Evolutionary conservation across 2,329 filamentous ascomycete species (phyloP), one percentile per base, ranked within the genome.

Genomic region (Exophiala oligosperma): DNA sequence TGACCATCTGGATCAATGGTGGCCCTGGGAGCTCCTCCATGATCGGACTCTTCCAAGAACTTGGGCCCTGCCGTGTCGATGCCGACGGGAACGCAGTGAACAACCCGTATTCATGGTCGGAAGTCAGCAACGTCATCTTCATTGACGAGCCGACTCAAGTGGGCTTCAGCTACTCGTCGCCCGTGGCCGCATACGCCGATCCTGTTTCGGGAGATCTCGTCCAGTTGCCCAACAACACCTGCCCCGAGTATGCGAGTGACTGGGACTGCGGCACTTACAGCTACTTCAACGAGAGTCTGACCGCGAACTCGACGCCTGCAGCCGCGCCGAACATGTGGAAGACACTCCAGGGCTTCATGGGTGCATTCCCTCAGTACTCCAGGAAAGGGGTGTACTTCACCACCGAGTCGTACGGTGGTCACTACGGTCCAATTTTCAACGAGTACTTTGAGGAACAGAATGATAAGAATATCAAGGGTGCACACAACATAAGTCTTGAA

Each of bases 101-200:
- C 60, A 76, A 76, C 43, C 66, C 72, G n/a, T 73, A 71, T 56
- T 72, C 72, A 2, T 68, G 64, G 64, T 58, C 56, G 40, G 64
- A 64, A 23, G 59, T 67, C 38, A 60, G 57, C 54, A 72, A 72
- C 51, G 68, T 72, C 51, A 80, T 90, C 14, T 90, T 87, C 71
- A 83, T 90, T 64, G 87, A 90, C 65, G 82, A 90, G 69, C 88
- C 84, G 7, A 80, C 78, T 8, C 79, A 82, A 48, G 80, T 83
- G 3, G 84, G 84, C 0, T 81, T 85, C 65, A 84, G 80, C 9
- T 86, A 86, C 67, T 63, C 76, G 2, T 58, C 53, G 3, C 62
- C 65, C 2, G 61, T 67, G 26, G 63, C 65, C 8, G 65, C 49
- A 6, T 67, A 66, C 52, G 23, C 49, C 43, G 64, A 67, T 29